These are phyloP conservation scores for Collybia nuda DNA, from an alignment of 768 basidiomycete species.

Conservation along the genomic window DNA sequence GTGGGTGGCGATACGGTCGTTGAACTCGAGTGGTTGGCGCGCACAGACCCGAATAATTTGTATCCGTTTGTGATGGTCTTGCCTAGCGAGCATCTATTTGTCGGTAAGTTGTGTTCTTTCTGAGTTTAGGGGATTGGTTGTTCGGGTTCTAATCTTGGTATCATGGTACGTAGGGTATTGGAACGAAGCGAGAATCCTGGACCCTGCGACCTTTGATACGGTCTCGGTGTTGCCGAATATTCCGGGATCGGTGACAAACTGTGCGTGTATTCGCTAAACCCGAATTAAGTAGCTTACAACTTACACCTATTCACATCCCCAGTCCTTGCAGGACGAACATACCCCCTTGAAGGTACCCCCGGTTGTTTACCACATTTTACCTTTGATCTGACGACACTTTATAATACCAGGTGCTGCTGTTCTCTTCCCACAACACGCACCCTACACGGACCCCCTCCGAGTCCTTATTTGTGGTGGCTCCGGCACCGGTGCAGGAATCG, in stretches of 20 bases:
- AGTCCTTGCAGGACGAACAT: slow-evolving; percentile 73
- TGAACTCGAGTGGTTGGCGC: slow-evolving; percentile 61
- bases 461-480: slow-evolving; percentile 79
- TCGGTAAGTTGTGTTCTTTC: slow-evolving; percentile 42
- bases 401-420: slow-evolving; percentile 47
- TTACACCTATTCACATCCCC: not conserved
- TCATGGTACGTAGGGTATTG: slow-evolving; percentile 61
- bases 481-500: slow-evolving; percentile 46
- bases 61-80: slow-evolving; percentile 78
- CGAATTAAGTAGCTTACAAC: too few species aligned
- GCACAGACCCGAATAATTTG: slow-evolving; percentile 79
- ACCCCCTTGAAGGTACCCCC: slow-evolving; percentile 61
- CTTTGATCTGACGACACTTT: not conserved
- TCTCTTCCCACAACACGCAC: slow-evolving; percentile 66
- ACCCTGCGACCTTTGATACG: slow-evolving; percentile 66
- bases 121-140: too few species aligned
- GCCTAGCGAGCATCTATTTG: slow-evolving; percentile 68
- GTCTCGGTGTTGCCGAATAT: slow-evolving; percentile 63
- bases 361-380: not conserved
- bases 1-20: slow-evolving; percentile 62
- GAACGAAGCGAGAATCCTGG: slow-evolving; percentile 77
- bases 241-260: slow-evolving; percentile 71
- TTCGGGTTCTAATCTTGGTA: not conserved
- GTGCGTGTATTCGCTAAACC: slow-evolving; percentile 28
- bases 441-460: slow-evolving; percentile 72